phyloP scores from a whole-genome alignment of 1,284 basidiomycete species.

The Ganoderma leucocontextum region DNA sequence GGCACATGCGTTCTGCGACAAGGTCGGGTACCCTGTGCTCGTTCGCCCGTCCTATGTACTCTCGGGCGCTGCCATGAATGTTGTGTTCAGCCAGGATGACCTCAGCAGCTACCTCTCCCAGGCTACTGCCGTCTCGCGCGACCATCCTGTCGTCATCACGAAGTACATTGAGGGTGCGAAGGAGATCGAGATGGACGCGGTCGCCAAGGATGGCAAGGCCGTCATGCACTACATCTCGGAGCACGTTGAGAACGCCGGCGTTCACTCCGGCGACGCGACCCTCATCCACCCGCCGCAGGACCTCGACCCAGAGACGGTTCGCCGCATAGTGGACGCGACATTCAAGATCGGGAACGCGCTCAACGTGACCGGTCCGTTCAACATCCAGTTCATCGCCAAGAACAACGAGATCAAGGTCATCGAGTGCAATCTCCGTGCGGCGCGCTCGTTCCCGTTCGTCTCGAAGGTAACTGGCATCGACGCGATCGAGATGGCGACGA shows the following conservation, averaged over 20 bases:
- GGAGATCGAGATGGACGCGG: slow-evolving; percentile 99
- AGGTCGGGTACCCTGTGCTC: slow-evolving; percentile 94
- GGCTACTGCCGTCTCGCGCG: slow-evolving; percentile 96
- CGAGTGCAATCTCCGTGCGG: slow-evolving; percentile 98
- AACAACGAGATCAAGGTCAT: slow-evolving; percentile 99
- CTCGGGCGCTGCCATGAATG: slow-evolving; percentile 99
- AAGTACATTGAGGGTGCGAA: slow-evolving; percentile 99
- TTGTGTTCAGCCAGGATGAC: slow-evolving; percentile 94
- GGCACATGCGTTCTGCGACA: slow-evolving; percentile 88
- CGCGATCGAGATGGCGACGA: slow-evolving; percentile 98
- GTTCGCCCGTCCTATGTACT: slow-evolving; percentile 98
- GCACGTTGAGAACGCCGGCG: slow-evolving; percentile 99
- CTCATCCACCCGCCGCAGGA: slow-evolving; percentile 98
- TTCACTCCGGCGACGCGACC: slow-evolving; percentile 97
- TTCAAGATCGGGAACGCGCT: slow-evolving; percentile 98
- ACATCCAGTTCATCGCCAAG: slow-evolving; percentile 99
- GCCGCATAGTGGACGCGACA: slow-evolving; percentile 96
- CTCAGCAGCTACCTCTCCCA: slow-evolving; percentile 92
- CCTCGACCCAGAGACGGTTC: slow-evolving; percentile 95
- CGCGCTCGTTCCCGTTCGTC: slow-evolving; percentile 98
- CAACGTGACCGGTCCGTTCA: slow-evolving; percentile 98
- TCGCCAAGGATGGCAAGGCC: slow-evolving; percentile 97
- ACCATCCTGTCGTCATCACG: slow-evolving; percentile 98
- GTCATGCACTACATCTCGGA: slow-evolving; percentile 99
- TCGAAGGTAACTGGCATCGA: slow-evolving; percentile 98